These are phyloP conservation scores for Chrysoporthe puriensis DNA, from an alignment of 2,329 filamentous ascomycete species.

Conservation along the genomic window DNA sequence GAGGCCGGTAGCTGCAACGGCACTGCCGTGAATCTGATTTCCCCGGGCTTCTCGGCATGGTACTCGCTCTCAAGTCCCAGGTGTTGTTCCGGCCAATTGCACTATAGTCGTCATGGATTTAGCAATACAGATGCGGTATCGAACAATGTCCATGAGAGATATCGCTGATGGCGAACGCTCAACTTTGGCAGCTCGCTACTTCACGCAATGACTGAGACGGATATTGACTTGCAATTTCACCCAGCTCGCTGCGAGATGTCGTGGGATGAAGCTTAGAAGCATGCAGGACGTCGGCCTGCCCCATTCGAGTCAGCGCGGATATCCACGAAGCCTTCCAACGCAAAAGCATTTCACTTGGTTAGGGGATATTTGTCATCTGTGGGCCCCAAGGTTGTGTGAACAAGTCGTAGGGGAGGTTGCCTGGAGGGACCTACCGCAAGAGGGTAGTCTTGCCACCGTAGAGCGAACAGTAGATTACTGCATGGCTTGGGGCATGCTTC, in stretches of 20 bases:
- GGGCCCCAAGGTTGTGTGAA: background rate
- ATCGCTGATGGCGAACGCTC: constrained; percentile 1
- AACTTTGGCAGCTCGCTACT: constrained; percentile 13
- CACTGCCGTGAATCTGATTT: background rate
- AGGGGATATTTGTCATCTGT: background rate
- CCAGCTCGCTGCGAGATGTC: background rate
- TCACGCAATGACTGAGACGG: background rate
- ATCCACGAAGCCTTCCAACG: background rate
- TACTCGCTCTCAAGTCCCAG: background rate
- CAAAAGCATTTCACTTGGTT: background rate
- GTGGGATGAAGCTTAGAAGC: background rate
- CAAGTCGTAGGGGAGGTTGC: background rate
- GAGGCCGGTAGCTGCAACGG: background rate
- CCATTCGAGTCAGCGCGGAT: background rate
- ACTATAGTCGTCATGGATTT: background rate
- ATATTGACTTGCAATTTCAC: background rate
- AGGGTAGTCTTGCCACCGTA: background rate
- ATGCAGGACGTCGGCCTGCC: background rate
- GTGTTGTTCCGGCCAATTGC: background rate
- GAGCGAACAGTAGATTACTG: background rate
- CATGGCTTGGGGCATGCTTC: background rate
- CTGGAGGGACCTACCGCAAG: background rate
- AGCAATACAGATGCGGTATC: background rate
- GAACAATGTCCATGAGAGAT: background rate
- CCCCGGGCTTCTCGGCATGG: background rate